phyloP scores from a whole-genome alignment of 1,139 yeast species.

The Protomyces pachydermus region DNA sequence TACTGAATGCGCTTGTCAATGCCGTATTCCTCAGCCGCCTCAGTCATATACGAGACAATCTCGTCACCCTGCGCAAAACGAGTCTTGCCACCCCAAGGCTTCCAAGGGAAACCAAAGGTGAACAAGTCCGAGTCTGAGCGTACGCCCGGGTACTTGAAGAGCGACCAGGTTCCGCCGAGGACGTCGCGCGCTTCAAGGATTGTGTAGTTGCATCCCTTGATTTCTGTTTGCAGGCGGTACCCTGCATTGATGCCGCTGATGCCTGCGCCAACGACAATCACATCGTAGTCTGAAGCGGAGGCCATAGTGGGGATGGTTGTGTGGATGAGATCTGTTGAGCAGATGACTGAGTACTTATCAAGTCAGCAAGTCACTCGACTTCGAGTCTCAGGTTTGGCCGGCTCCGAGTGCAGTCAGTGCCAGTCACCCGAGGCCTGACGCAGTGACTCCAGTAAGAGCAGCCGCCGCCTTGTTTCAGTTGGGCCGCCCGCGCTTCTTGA shows the following conservation, averaged over 20 bases:
- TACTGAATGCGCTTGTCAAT: slow-evolving; percentile 42
- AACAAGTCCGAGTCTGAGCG: slow-evolving; percentile 36
- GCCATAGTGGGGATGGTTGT: too few species aligned
- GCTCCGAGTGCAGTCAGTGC: too few species aligned
- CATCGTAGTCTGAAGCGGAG: slow-evolving; percentile 38
- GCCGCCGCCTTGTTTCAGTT: too few species aligned
- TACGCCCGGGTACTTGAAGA: slow-evolving; percentile 40
- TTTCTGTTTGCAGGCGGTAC: slow-evolving; percentile 44
- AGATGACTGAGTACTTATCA: too few species aligned
- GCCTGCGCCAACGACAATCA: slow-evolving; percentile 47
- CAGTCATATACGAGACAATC: slow-evolving; percentile 42
- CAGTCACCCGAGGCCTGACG: too few species aligned
- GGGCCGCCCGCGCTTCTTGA: too few species aligned
- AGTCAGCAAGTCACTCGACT: too few species aligned
- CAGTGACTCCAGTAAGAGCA: too few species aligned
- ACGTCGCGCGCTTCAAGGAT: slow-evolving; percentile 42
- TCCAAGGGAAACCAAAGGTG: slow-evolving; percentile 47
- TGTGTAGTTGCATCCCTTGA: slow-evolving; percentile 37
- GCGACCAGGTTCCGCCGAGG: slow-evolving; percentile 48
- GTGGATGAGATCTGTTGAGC: too few species aligned
- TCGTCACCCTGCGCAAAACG: slow-evolving; percentile 47
- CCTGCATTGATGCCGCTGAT: slow-evolving; percentile 46
- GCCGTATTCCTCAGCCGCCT: slow-evolving; percentile 41
- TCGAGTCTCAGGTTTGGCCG: too few species aligned
- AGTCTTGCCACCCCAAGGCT: slow-evolving; percentile 44